Evolutionary conservation across 805 yeast species (phyloP).

Genomic region (Candida schatavii): DNA sequence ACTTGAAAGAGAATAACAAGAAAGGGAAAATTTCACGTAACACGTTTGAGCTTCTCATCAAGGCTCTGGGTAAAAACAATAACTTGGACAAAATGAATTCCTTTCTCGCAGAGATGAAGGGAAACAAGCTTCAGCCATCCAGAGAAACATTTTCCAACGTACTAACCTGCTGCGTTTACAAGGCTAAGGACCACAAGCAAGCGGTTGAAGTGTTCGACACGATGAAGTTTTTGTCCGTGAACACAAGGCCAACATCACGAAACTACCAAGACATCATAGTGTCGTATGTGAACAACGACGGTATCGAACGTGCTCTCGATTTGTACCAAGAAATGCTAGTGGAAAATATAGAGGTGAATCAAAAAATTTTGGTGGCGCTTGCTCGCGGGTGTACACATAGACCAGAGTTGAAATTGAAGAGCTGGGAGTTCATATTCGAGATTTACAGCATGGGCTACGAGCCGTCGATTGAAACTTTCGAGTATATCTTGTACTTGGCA

Average conservation of each 20-base stretch:
- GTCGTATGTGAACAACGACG: conserved; percentile 57
- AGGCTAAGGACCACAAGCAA: conserved; percentile 48
- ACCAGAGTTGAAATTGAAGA: conserved; percentile 45
- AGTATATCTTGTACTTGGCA: conserved; percentile 72
- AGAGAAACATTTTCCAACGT: conserved; percentile 52
- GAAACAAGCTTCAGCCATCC: conserved; percentile 38
- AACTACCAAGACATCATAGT: conserved; percentile 74
- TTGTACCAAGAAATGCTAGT: conserved; percentile 65
- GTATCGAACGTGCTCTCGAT: conserved; percentile 74
- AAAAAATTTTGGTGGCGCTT: conserved; percentile 46
- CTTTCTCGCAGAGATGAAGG: conserved; percentile 36
- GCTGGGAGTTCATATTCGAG: conserved; percentile 78
- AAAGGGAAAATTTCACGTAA: conserved; percentile 29
- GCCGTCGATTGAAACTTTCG: conserved; percentile 50
- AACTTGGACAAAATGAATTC: conserved; percentile 38
- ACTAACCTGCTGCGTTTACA: conserved; percentile 57
- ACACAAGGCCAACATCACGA: conserved; percentile 62
- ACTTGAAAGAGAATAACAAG: conserved; percentile 19
- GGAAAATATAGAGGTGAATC: conserved; percentile 25
- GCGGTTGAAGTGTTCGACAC: conserved; percentile 77
- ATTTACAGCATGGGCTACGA: conserved; percentile 47
- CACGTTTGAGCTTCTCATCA: conserved; percentile 44
- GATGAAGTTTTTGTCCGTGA: conserved; percentile 73
- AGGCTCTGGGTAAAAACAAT: conserved; percentile 42
- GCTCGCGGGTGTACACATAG: conserved; percentile 68